Evolutionary conservation across 163 green algal species (phyloP).

Genomic region (Scenedesmus sp.): DNA sequence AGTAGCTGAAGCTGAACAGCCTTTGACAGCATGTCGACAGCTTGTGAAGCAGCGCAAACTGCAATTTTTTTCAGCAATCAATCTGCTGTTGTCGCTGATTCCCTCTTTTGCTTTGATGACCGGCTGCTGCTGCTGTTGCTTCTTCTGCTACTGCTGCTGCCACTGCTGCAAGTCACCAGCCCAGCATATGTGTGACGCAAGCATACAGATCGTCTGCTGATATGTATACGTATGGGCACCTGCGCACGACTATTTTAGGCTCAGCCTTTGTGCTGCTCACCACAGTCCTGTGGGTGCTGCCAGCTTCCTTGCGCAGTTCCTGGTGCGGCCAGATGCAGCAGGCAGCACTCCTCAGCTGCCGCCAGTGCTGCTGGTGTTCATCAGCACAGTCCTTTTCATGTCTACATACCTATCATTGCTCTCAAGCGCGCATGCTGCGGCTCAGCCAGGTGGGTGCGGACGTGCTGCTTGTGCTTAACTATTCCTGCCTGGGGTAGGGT

Average conservation of each 20-base stretch:
- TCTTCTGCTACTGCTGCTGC: too few relatives aligned
- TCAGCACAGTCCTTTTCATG: constrained; percentile 92
- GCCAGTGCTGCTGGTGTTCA: constrained; percentile 89
- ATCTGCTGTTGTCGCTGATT: too few relatives aligned
- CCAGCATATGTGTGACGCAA: background rate
- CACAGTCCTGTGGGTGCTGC: constrained; percentile 84
- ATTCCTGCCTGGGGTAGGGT: too few relatives aligned
- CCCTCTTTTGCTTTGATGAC: too few relatives aligned
- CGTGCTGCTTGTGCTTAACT: background rate
- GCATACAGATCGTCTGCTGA: background rate
- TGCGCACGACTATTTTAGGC: background rate
- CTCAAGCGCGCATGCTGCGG: background rate
- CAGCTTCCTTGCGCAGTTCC: constrained; percentile 84
- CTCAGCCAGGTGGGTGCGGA: background rate
- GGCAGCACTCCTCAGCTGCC: constrained; percentile 60
- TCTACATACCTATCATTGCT: constrained; percentile 86
- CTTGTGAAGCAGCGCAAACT: background rate
- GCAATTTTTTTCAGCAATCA: too few relatives aligned
- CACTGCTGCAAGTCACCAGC: background rate
- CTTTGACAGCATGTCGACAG: background rate
- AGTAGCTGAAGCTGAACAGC: background rate
- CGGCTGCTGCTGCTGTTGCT: background rate
- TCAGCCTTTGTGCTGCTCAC: constrained; percentile 63
- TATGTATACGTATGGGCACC: background rate
- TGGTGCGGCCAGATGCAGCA: constrained; percentile 62